These are phyloP conservation scores for Emericellopsis atlantica DNA, from an alignment of 2,329 filamentous ascomycete species.

Conservation along the genomic window DNA sequence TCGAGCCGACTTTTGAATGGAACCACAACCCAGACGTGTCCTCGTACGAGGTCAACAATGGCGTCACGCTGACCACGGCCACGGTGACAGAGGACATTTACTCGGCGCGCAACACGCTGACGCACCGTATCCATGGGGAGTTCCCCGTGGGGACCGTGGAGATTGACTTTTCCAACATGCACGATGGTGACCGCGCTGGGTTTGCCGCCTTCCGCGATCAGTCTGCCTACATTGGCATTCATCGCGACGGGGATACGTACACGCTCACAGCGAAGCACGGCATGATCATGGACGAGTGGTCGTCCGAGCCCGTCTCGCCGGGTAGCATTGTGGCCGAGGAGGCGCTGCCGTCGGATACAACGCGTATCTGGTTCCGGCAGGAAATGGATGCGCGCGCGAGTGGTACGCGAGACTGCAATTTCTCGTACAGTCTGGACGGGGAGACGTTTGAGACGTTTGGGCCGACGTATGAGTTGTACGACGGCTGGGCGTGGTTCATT, in stretches of 20 bases:
- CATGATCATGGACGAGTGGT: constrained; percentile 21
- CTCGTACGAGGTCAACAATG: constrained; percentile 27
- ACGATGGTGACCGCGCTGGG: constrained; percentile 37
- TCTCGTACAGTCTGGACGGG: constrained; percentile 5
- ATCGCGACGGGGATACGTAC: constrained; percentile 18
- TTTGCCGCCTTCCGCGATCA: constrained; percentile 39
- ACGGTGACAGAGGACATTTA: constrained; percentile 39
- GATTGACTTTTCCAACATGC: constrained; percentile 34
- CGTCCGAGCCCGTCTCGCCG: constrained; percentile 6
- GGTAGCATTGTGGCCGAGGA: constrained; percentile 9
- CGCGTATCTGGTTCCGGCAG: constrained; percentile 10
- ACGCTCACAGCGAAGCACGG: constrained; percentile 20
- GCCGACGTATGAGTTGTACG: constrained; percentile 16
- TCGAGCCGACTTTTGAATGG: constrained; percentile 43
- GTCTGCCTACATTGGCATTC: constrained; percentile 38
- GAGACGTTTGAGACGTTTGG: constrained; percentile 12
- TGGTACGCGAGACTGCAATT: constrained; percentile 8
- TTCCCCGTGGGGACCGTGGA: constrained; percentile 32
- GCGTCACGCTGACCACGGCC: constrained; percentile 32
- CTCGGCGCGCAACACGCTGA: constrained; percentile 30
- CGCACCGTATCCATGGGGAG: constrained; percentile 32
- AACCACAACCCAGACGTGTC: constrained; percentile 46
- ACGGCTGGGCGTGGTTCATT: constrained; percentile 31
- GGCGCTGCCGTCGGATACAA: constrained; percentile 6
- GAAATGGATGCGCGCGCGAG: constrained; percentile 11